phyloP scores from a whole-genome alignment of 2,329 filamentous ascomycete species.

The Davidsoniella virescens region DNA sequence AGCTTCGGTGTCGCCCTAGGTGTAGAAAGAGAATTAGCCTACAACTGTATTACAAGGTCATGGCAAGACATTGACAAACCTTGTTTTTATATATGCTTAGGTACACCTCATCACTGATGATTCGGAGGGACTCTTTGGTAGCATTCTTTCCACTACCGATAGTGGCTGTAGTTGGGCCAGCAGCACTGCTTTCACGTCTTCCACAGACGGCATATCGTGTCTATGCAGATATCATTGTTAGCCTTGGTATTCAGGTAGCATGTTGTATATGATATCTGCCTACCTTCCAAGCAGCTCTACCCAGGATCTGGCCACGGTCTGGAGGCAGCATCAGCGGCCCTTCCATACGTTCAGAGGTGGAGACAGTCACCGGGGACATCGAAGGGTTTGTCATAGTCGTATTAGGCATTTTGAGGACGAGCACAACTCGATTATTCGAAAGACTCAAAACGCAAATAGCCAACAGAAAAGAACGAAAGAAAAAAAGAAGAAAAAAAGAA shows the following conservation, averaged over 20 bases:
- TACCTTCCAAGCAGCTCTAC: slow-evolving; percentile 37
- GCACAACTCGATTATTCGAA: too few species aligned
- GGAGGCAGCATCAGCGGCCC: slow-evolving; percentile 34
- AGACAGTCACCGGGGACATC: slow-evolving; percentile 10
- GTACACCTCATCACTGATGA: slow-evolving; percentile 23
- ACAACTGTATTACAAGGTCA: neutral
- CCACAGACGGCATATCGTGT: slow-evolving; percentile 44
- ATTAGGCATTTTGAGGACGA: neutral
- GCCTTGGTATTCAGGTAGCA: neutral
- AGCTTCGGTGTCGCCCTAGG: slow-evolving; percentile 36
- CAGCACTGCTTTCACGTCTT: slow-evolving; percentile 11
- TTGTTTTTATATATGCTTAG: slow-evolving; percentile 41
- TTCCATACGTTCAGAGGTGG: slow-evolving; percentile 23
- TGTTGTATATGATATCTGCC: neutral
- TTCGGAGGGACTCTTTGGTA: slow-evolving; percentile 8
- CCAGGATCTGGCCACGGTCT: slow-evolving; percentile 33
- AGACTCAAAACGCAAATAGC: too few species aligned
- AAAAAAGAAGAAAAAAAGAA: neutral
- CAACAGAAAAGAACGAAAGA: neutral
- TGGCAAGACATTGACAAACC: slow-evolving; percentile 21
- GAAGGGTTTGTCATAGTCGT: neutral
- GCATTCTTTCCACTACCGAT: slow-evolving; percentile 5
- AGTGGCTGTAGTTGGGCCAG: slow-evolving; percentile 20
- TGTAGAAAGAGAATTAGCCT: neutral
- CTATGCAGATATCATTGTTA: slow-evolving; percentile 21